Conservation (phyloP, 1,139 yeast genomes). For the Pichia sp. region DNA sequence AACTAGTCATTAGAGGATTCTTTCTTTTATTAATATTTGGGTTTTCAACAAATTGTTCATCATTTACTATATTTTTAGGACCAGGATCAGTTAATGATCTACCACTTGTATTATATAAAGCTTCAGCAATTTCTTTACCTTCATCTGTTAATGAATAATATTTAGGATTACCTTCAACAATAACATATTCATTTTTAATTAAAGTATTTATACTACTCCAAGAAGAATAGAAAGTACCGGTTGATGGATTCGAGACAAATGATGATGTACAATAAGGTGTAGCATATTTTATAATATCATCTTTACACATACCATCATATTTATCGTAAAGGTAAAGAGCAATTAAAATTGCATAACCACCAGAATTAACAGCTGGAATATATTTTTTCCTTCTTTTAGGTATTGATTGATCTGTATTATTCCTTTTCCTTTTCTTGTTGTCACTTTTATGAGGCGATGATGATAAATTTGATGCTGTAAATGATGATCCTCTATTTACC, state of each 20-base stretch:
- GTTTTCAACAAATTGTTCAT: not conserved
- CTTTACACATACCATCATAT: slow-evolving; percentile 50
- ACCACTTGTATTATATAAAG: slow-evolving; percentile 42
- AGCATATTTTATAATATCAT: slow-evolving; percentile 51
- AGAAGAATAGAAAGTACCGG: slow-evolving; percentile 63
- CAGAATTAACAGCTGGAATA: slow-evolving; percentile 72
- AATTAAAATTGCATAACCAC: slow-evolving; percentile 78
- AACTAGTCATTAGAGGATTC: slow-evolving; percentile 11
- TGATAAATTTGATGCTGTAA: slow-evolving; percentile 9
- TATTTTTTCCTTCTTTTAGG: slow-evolving; percentile 37
- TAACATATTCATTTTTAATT: slow-evolving; percentile 54
- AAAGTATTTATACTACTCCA: slow-evolving; percentile 71
- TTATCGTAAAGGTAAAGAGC: slow-evolving; percentile 53
- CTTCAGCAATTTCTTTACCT: slow-evolving; percentile 59
- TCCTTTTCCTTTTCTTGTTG: not conserved
- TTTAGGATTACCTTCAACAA: slow-evolving; percentile 51
- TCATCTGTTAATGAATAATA: slow-evolving; percentile 63
- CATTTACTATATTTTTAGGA: not conserved
- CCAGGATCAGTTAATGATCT: slow-evolving; percentile 10
- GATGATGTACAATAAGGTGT: slow-evolving; percentile 57
- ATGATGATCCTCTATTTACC: not conserved
- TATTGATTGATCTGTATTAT: slow-evolving; percentile 12
- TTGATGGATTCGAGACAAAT: slow-evolving; percentile 54
- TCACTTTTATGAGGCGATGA: not conserved
- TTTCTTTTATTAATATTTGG: not conserved